A percentile compares a stretch with the other conserved stretches of the same genome.
Evolutionary conservation across 1,284 basidiomycete genomes (phyloP).

Genomic region (Boletus austroedulis): DNA sequence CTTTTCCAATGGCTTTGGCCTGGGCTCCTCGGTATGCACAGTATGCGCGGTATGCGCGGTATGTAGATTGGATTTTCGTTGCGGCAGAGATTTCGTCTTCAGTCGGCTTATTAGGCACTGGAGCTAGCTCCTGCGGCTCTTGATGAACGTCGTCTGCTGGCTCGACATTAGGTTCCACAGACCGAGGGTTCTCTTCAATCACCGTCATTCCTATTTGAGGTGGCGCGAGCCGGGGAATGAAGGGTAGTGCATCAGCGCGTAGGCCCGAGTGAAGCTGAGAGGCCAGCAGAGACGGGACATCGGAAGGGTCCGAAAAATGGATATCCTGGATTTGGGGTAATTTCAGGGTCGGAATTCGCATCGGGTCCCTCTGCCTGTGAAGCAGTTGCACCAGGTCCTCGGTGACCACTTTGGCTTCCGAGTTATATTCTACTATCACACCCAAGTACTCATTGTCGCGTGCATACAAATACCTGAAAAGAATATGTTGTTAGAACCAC

Average conservation of each 20-base stretch:
- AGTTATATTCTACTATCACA: constrained; percentile 19
- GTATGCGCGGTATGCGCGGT: constrained; percentile 28
- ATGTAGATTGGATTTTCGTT: constrained; percentile 17
- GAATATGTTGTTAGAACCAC: not conserved
- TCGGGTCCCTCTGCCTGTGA: constrained; percentile 9
- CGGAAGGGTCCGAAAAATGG: constrained; percentile 13
- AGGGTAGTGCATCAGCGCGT: constrained; percentile 12
- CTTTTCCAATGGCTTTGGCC: constrained; percentile 29
- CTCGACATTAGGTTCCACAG: constrained; percentile 13
- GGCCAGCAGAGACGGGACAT: constrained; percentile 23
- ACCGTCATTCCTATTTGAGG: not conserved
- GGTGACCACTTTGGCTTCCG: constrained; percentile 15
- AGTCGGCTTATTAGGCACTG: constrained; percentile 14
- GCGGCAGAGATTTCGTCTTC: constrained; percentile 21
- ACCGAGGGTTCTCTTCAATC: constrained; percentile 1
- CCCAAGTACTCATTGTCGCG: constrained; percentile 12
- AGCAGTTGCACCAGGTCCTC: constrained; percentile 28
- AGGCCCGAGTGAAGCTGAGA: constrained; percentile 20
- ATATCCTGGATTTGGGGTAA: constrained; percentile 20
- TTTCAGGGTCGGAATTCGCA: not conserved
- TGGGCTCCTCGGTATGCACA: constrained; percentile 20
- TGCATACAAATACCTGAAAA: not conserved
- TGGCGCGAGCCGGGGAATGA: constrained; percentile 8
- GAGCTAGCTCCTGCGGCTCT: constrained; percentile 13
- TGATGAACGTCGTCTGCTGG: constrained; percentile 18